A percentile compares a stretch with the other conserved stretches of the same genome.
These are phyloP conservation scores for Jacaranda mimosifolia DNA, from an alignment of 257 asterid species.

Conservation along the genomic window DNA sequence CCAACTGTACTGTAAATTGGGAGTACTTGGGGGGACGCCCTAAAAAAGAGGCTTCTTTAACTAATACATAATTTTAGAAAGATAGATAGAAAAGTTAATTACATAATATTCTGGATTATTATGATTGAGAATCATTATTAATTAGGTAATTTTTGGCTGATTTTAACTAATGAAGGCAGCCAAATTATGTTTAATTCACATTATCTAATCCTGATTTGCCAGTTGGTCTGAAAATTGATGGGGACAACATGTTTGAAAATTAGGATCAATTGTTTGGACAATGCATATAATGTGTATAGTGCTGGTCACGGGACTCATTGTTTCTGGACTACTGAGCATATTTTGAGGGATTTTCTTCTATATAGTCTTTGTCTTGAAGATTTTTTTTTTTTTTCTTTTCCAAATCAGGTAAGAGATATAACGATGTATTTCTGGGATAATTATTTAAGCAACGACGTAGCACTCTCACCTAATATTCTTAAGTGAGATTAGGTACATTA, in stretches of 20 bases:
- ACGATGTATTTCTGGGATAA: not conserved
- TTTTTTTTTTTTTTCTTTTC: no score
- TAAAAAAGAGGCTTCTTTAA: not conserved
- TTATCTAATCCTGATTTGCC: conserved; percentile 15
- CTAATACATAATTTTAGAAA: not conserved
- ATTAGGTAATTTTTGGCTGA: not conserved
- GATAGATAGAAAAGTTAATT: not conserved
- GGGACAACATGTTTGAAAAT: conserved; percentile 26
- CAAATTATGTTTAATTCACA: conserved; percentile 5
- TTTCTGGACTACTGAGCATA: not conserved
- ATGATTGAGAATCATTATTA: conserved; percentile 9
- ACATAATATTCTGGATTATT: conserved; percentile 4
- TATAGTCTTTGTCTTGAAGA: not conserved
- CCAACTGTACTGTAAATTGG: not conserved
- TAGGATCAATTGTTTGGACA: not conserved
- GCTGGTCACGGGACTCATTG: not conserved
- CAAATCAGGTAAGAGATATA: not conserved
- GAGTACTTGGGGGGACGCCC: not conserved
- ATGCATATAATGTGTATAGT: not conserved
- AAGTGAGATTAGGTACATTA: conserved; percentile 9
- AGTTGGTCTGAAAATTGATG: conserved; percentile 10
- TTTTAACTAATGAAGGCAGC: not conserved
- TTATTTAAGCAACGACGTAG: conserved; percentile 19
- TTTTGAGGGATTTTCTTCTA: not conserved
- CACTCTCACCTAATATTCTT: conserved; percentile 29